phyloP scores from a whole-genome alignment of 139 green algal species.

The Choricystis sp. region DNA sequence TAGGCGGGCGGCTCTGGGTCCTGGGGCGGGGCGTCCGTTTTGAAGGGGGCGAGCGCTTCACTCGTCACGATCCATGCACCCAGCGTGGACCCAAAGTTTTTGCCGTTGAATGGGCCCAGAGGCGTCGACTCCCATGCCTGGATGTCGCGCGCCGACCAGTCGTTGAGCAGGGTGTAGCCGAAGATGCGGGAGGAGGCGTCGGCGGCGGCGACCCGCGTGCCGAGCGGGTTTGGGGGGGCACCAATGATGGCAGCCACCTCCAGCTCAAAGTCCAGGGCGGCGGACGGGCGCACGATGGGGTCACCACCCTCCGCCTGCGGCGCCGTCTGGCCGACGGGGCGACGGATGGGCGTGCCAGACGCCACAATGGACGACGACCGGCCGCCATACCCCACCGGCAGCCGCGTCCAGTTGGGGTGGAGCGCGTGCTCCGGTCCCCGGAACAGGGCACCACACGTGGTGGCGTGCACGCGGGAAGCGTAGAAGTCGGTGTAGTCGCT shows the following conservation, averaged over 20 bases:
- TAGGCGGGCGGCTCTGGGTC: conserved; percentile 57
- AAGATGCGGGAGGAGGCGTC: conserved; percentile 69
- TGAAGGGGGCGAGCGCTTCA: conserved; percentile 75
- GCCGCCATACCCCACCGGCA: conserved; percentile 87
- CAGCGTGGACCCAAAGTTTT: conserved; percentile 82
- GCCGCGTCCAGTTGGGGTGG: conserved; percentile 75
- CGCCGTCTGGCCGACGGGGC: conserved; percentile 36
- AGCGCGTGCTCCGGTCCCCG: conserved; percentile 48
- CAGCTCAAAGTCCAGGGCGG: conserved; percentile 76
- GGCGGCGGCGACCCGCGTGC: conserved; percentile 30
- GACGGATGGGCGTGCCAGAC: conserved; percentile 48
- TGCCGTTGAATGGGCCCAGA: conserved; percentile 81
- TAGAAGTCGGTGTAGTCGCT: conserved; percentile 98
- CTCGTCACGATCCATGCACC: conserved; percentile 81
- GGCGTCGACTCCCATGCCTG: conserved; percentile 88
- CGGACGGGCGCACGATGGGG: conserved; percentile 25
- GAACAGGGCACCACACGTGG: conserved; percentile 72
- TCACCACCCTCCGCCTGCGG: conserved; percentile 18
- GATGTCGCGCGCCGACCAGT: conserved; percentile 89
- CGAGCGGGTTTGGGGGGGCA: conserved; percentile 60
- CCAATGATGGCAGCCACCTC: conserved; percentile 69
- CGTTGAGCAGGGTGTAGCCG: conserved; percentile 84
- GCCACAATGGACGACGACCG: conserved; percentile 71
- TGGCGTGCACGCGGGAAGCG: conserved; percentile 67
- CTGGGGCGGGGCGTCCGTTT: conserved; percentile 28